Base-by-base conservation (phyloP, 83 land plant genomes). In the Picea engelmannii region DNA sequence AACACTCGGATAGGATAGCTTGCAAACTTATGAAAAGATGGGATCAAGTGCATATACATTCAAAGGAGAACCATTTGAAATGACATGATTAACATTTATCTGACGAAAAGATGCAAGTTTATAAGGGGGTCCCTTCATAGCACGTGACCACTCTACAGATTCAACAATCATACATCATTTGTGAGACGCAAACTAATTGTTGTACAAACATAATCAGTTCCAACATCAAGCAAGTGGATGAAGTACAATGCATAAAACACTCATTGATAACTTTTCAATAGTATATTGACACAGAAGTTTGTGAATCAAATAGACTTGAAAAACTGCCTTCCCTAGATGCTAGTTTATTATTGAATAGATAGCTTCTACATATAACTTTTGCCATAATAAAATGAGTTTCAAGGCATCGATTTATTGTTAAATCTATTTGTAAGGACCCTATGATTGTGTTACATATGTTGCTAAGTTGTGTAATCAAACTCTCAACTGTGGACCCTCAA, bases 121-220 rank as follows among this genome's bases (percentile, higher is more conserved):
- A 73, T 21, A 73, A 73, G 8, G 24, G 12, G 23, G 24, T 21
- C 42, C 58, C 23, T 73, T 73, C 55, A 20, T 8, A 73, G 59
- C 77, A 73, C 44, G 40, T 5, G 21, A 21, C 59, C 58, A 47
- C 58, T 13, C 25, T 73, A 21, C 59, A 35, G 59, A 47, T 73
- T 73, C 77, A 49, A 44, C 77, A 73, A 73, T 18, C 47, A 47
- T 73, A 42, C 59, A 49, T 20, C 77, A 73, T 42, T 40, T 40
- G 47, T 35, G 47, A 35, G 42, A 47, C n/a, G 76, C 52, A 11
- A 71, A 71, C 16, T 49, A 47, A 73, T 20, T 21, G 16, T 47
- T 70, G 21, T 44, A 52, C 21, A 12, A 44, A 20, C 77, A 21
- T n/a, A 73, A 47, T 73, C 42, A 20, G n/a, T 42, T 40, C 4